Evolutionary conservation across 106 monocot species (phyloP).

Genomic region (Narthecium ossifragum): DNA sequence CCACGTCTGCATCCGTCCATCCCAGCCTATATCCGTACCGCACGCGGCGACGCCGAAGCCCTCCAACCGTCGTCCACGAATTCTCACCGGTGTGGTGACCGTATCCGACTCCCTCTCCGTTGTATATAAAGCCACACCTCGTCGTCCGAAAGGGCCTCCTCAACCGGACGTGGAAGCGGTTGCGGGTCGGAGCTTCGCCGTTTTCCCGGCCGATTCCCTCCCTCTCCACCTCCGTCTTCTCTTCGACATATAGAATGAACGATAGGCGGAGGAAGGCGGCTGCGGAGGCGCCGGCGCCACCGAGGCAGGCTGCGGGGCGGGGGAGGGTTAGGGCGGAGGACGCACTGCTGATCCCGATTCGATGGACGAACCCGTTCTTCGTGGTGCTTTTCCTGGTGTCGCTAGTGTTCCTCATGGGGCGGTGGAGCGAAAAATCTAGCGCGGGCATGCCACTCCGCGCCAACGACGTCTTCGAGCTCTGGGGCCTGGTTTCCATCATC

Average conservation of each 20-base stretch:
- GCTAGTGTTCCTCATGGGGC: slow-evolving; percentile 51
- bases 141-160: not conserved
- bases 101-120: not conserved
- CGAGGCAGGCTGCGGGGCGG: slow-evolving; percentile 61
- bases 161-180: not conserved
- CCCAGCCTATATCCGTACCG: no score
- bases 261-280: no score
- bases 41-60: no score
- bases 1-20: no score
- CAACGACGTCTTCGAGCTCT: slow-evolving; percentile 44
- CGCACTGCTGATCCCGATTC: slow-evolving; percentile 66
- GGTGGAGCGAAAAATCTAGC: slow-evolving; percentile 63
- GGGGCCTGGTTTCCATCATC: slow-evolving; percentile 48
- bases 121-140: not conserved
- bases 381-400: slow-evolving; percentile 47
- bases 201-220: not conserved
- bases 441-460: slow-evolving; percentile 45
- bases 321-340: slow-evolving; percentile 16
- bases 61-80: no score
- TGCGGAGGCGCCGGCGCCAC: not conserved
- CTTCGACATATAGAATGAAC: no score
- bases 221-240: not conserved
- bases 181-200: no score
- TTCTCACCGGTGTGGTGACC: not conserved
- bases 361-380: slow-evolving; percentile 68